Evolutionary conservation across 78 protist genomes (phyloP), one percentile per base, ranked within the genome.

Genomic region (Dictyostelium firmibasis): DNA sequence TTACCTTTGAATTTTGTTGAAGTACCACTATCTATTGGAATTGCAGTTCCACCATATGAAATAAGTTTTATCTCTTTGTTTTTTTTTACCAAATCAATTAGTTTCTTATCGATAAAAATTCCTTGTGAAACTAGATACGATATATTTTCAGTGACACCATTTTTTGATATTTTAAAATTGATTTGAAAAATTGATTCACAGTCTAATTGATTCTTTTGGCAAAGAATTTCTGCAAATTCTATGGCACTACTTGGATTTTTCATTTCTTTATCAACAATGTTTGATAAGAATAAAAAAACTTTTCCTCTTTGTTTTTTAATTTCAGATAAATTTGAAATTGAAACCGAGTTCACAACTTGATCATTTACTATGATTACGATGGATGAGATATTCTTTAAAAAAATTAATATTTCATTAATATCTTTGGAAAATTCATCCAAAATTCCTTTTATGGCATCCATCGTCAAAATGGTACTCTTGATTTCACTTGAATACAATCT

Each of bases 41-140:
- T 60, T 9, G 93, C 93, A 0, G 44, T 44, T 1, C 93, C 93
- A 38, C 93, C 93, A 74, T 77, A 79, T 27, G 93, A 84, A 8
- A 87, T 78, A 0, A 87, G 41, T 44, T 87, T 87, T 2, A 33
- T 72, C 23, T 79, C 78, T 10, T 25, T 9, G 20, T 57, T 57
- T 2, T 74, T 64, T 20, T 50, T 53, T 0, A 85, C 41, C 0
- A 85, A 23, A 4, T n/a, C 13, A 3, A 27, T 20, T 16, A 85
- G n/a, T 23, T 44, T 53, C 0, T 29, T 57, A 13, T n/a, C 36
- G 23, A 82, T 35, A 0, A 60, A 35, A 4, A 72, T 72, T 31
- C 86, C 86, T 35, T 82, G 86, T 6, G 86, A 44, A 9, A 82
- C 27, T 13, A 69, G 1, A 18, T 57, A 82, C 4, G 76, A 57